A percentile compares a stretch with the other conserved stretches of the same genome.
These are phyloP conservation scores for Trichoderma sp. DNA, from an alignment of 2,329 filamentous ascomycete genomes.

Conservation along the genomic window DNA sequence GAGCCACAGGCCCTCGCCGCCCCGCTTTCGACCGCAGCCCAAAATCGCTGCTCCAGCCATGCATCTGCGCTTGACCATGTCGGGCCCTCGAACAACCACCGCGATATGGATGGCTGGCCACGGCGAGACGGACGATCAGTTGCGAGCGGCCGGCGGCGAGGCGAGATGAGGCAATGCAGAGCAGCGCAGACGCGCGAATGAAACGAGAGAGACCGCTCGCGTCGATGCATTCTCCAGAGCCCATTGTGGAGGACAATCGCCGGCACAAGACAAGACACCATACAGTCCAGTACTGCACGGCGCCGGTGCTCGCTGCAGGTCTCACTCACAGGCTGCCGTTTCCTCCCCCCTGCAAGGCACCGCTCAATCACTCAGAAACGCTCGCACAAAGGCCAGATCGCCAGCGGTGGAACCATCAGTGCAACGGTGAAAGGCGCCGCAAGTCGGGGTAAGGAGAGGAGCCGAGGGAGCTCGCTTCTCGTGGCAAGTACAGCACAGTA, in stretches of 20 bases:
- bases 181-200: neutral
- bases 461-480: neutral
- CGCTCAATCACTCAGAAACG: constrained; percentile 9
- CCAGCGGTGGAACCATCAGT: constrained; percentile 28
- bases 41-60: constrained; percentile 40
- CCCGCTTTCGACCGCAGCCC: constrained; percentile 39
- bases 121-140: neutral
- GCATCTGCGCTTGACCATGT: constrained; percentile 33
- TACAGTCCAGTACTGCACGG: neutral
- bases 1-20: constrained; percentile 34
- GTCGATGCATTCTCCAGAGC: neutral
- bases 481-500: neutral
- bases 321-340: neutral
- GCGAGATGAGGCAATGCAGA: neutral
- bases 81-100: neutral
- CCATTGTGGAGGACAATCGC: neutral
- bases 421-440: constrained; percentile 26
- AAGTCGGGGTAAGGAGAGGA: constrained; percentile 16
- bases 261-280: neutral
- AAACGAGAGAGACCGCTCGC: neutral
- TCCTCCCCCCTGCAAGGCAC: constrained; percentile 28
- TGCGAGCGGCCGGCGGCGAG: neutral
- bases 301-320: neutral
- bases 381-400: constrained; percentile 27
- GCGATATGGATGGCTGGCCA: neutral